Evolutionary conservation across 208 protist genomes (phyloP).

Genomic region (Phytomonas sp.): DNA sequence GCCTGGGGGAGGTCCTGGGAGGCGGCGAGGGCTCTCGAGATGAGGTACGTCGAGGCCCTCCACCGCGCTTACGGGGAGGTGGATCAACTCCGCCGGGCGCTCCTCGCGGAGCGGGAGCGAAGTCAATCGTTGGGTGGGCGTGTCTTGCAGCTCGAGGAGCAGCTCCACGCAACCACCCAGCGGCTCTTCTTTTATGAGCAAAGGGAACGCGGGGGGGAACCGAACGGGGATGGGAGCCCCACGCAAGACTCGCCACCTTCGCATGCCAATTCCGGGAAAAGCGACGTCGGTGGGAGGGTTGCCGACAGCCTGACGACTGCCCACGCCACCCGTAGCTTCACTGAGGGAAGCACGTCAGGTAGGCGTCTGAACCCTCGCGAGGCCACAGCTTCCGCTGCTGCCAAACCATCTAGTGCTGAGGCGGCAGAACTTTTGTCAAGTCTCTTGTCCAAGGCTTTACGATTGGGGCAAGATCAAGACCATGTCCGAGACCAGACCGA

Average conservation of each 20-base stretch:
- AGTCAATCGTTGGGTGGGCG: neutral
- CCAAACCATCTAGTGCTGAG: neutral
- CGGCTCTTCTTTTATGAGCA: neutral
- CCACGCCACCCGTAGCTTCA: neutral
- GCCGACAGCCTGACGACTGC: neutral
- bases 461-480: neutral
- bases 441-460: neutral
- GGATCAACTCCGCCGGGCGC: neutral
- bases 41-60: neutral
- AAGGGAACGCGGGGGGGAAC: neutral
- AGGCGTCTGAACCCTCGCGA: neutral
- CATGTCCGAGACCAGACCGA: neutral
- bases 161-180: neutral
- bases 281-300: neutral
- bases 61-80: neutral
- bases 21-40: neutral
- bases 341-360: neutral
- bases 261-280: neutral
- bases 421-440: neutral
- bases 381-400: neutral
- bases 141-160: neutral
- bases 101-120: neutral
- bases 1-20: neutral
- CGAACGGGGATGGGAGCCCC: neutral
- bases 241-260: neutral